Evolutionary conservation across 2,329 filamentous ascomycete species (phyloP), one percentile per base, ranked within the genome.

Genomic region (Fusarium beomiforme): DNA sequence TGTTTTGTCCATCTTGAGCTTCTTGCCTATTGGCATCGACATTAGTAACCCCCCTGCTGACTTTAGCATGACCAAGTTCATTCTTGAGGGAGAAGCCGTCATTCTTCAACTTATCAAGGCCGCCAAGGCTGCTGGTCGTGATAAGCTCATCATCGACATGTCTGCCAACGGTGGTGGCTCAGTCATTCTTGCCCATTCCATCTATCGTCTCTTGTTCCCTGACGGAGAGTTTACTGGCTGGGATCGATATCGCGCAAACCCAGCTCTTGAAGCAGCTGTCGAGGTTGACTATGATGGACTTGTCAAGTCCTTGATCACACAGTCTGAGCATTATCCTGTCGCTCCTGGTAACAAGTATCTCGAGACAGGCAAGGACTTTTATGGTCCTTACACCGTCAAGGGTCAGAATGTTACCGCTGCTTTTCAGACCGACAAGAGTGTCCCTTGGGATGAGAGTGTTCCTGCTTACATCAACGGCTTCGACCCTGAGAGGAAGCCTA

Each of bases 81-180:
- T 76, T 5, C 57, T 71, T 11, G 74, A 76, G 29, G 71, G 42
- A 19, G 62, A 73, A 26, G 51, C 56, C 12, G 63, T 75, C 12
- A 24, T 76, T 5, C 51, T 69, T 34, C 47, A 73, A 7, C 64
- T 76, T 42, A 69, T 76, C 37, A 56, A 64, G n/a, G 44, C 58
- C 29, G 71, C 71, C 17, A 64, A 75, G 54, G 50, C 56, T 37
- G 55, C 67, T 33, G 62, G 70, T 19, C 72, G 72, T 1, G 59
- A 75, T n/a, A 76, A 76, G 60, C 74, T 76, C 50, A 69, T 76
- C 26, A 68, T 76, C 14, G 74, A 76, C 11, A 8, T 76, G 33
- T 75, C 74, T 17, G 69, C 65, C 29, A 76, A 76, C 23, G 67
- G 72, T 0, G 74, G 74, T 17, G 74, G 74, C 5, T 75, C 72